Evolutionary conservation across 2,329 filamentous ascomycete genomes (phyloP), one percentile per base, ranked within the genome.

Genomic region (Emmonsia crescens): DNA sequence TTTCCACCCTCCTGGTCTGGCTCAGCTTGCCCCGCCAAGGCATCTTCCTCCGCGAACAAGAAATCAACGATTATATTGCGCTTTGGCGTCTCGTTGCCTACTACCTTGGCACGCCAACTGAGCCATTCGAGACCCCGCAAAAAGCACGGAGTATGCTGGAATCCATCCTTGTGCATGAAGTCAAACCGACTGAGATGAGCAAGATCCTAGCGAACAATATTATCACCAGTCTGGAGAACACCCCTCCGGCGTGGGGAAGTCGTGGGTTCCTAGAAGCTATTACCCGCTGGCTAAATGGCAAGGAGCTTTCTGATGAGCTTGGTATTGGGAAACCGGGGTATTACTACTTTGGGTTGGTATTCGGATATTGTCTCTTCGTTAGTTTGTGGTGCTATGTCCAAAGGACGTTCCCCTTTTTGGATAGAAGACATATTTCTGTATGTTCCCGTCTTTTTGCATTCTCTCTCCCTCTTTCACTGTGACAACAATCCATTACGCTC

Each of bases 41-140:
- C 2, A 85, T 93, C 60, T 85, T 77, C 66, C 75, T 89, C 31
- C 79, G 80, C 0, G 62, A 78, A 33, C 81, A 82, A 62, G 88
- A 93, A 69, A 84, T 83, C 1, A 69, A 70, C 1, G 88, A 91
- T 68, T 92, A 89, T 70, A 78, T 89, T 52, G 87, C 88, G 0
- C 76, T 93, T 0, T 93, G 89, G 88, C 82, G 89, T 2, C 88
- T 89, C 65, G 83, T 92, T 14, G 88, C 83, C 0, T 81, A 89
- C 68, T 78, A 91, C 36, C 81, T 91, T 68, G 89, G 89, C 14
- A 84, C 84, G 6, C 89, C 88, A 0, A 83, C 82, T 1, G 80
- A 80, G 29, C 80, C 79, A 65, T 85, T 91, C 69, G 77, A 79
- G 1, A 83, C 79, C 0, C 78, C 83, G 0, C 74, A 75, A 5